Base-by-base conservation (phyloP, 495 filamentous ascomycete genomes). In the Penicillium cataractarum region DNA sequence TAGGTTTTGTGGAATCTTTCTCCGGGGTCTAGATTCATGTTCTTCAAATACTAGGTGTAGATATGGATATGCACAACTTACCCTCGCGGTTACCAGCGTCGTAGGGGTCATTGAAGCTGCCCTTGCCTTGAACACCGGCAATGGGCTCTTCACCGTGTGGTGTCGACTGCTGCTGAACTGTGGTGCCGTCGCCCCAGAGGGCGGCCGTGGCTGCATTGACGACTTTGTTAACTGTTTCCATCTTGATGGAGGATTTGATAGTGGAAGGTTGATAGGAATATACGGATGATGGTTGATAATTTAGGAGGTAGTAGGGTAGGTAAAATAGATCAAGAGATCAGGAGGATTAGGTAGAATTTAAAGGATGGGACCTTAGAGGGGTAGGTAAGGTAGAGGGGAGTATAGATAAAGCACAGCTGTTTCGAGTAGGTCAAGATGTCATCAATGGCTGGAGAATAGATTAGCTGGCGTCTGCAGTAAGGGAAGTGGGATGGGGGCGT, bases 21-120 rank as follows among this genome's bases (percentile, higher is more conserved):
- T 32, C 35, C 22, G 6, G 22, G 35, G 4, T n/a, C 21, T 32
- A 7, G 32, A 39, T 56, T 17, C 21, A 27, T 22, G 32, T 12
- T 15, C 35, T 21, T 12, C 2, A 29, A 17, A 9, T 2, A 39
- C 21, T 9, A 6, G 42, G 2, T 35, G 44, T 21, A 17, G 35
- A 46, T 46, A 9, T 21, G 13, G 8, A 50, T 35, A 44, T 48
- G 8, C 21, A 3, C 1, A 31, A 74, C 69, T 66, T 71, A 77
- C 77, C 76, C 21, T 78, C 72, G 27, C 74, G 75, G 60, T 79
- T 80, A 31, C 78, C 79, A 37, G 69, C 76, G 60, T 81, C 78
- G 44, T 79, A 82, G 6, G 79, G 79, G 57, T 82, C 77, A 19
- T 67, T 76, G 19, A 48, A 60, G 10, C 51, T 62, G 46, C 76